Base-by-base conservation (phyloP, 2,329 filamentous ascomycete species). In the Diaporthe vaccinii region DNA sequence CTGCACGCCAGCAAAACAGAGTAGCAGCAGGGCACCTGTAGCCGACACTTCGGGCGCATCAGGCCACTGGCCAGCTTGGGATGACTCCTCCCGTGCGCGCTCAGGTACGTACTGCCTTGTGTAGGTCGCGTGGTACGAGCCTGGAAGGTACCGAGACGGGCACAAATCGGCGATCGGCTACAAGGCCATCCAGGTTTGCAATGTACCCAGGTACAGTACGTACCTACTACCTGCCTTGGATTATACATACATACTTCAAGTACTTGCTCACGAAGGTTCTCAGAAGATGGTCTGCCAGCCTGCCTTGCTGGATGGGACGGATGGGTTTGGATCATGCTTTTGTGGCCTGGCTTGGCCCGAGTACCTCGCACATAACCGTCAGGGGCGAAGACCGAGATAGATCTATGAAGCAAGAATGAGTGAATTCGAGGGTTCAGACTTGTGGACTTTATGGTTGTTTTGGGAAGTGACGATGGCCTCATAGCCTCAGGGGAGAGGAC, bases 91-190 rank as follows among this genome's bases (percentile, higher is more conserved):
- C 31, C 31, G 62, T 53, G 46, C 14, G 14, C 46, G 10, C 28
- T n/a, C n/a, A 61, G 65, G 76, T 78, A 78, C 79, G 76, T 78
- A 78, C 55, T 55, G n/a, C 51, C 31, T 5, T 25, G 25, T 46
- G 6, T 31, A 44, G 2, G 14, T 20, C 10, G 20, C 44, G 36
- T 12, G 49, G 46, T 53, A 65, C 49, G 36, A 46, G 59, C 5
- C 12, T 9, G 34, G 15, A n/a, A 51, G 44, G 57, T 53, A 61
- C 15, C 31, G 20, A 4, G 31, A 39, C 34, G 6, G 31, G 39
- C 34, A 28, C 36, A 53, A 22, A 53, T 65, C 22, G 58, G 57
- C 55, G 49, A 51, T 59, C 41, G 17, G 31, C 25, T 59, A 61
- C 65, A 28, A 28, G 22, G 31, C 31, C 65, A 46, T 55, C 31